These are phyloP conservation scores for Bothriochloa decipiens DNA, from an alignment of 176 grass and related monocot species.

Conservation along the genomic window DNA sequence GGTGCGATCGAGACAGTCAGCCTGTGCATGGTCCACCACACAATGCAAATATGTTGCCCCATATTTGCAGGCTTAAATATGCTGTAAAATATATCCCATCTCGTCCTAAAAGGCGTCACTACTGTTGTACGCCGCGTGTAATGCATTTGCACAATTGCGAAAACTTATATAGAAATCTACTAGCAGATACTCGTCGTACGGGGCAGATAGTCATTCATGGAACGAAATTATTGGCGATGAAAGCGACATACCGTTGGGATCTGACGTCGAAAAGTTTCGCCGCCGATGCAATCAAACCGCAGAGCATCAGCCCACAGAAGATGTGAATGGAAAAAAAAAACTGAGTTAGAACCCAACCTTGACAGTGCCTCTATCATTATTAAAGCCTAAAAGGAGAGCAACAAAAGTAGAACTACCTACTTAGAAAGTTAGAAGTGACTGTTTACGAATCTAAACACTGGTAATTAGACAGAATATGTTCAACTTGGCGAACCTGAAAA, in stretches of 20 bases:
- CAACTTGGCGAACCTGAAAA: not conserved
- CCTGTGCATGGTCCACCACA: not conserved
- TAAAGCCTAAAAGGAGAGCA: not conserved
- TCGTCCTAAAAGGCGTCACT: not conserved
- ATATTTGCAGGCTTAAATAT: not conserved
- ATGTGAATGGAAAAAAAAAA: slow-evolving; percentile 28
- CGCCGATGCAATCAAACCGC: slow-evolving; percentile 18
- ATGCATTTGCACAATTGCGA: not conserved
- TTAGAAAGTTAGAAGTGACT: slow-evolving; percentile 3
- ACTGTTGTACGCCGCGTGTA: slow-evolving; percentile 7
- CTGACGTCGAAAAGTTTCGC: slow-evolving; percentile 39
- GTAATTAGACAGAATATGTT: not conserved
- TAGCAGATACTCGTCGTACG: not conserved
- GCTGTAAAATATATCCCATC: not conserved
- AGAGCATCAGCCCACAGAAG: slow-evolving; percentile 4
- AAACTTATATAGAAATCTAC: not conserved
- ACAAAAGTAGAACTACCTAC: not conserved
- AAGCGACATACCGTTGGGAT: slow-evolving; percentile 76
- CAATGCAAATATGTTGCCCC: not conserved
- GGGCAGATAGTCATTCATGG: not conserved
- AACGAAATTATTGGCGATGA: not conserved
- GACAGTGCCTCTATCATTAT: slow-evolving; percentile 20
- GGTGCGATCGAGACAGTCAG: not conserved
- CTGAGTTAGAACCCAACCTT: slow-evolving; percentile 35
- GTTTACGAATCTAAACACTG: not conserved